Conservation (phyloP, 2,329 filamentous ascomycete genomes). For the Hymenoscyphus repandus region DNA sequence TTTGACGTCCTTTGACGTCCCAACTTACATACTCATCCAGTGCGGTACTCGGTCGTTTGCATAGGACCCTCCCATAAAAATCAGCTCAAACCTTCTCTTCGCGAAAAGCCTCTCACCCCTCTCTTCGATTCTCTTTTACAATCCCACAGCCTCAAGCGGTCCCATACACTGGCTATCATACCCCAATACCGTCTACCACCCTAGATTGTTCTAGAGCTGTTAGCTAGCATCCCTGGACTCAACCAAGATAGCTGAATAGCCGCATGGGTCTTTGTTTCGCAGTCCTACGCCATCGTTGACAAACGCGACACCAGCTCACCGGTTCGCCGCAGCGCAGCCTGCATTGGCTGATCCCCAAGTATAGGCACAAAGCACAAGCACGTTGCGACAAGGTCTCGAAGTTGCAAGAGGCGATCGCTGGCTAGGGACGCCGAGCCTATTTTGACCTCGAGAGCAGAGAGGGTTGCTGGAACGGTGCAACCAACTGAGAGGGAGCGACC, state of each 20-base stretch:
- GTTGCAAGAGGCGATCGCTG: background rate
- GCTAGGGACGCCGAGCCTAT: conserved; percentile 17
- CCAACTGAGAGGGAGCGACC: conserved; percentile 13
- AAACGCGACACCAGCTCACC: conserved; percentile 8
- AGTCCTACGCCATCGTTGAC: conserved; percentile 8
- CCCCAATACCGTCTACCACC: background rate
- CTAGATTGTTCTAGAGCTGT: conserved; percentile 8
- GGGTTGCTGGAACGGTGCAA: conserved; percentile 11
- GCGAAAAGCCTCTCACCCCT: background rate
- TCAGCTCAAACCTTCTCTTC: conserved; percentile 23
- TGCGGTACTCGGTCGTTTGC: no score
- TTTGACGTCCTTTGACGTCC: background rate
- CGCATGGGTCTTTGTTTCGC: conserved; percentile 1
- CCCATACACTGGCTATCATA: background rate
- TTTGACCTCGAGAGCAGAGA: conserved; percentile 14
- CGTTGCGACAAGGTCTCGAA: conserved; percentile 11
- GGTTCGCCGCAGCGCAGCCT: conserved; percentile 15
- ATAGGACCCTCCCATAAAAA: conserved; percentile 11
- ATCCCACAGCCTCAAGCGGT: conserved; percentile 6
- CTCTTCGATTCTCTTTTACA: conserved; percentile 1
- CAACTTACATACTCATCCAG: background rate
- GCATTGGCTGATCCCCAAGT: conserved; percentile 2
- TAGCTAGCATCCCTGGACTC: conserved; percentile 8
- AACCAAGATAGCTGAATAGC: conserved; percentile 4
- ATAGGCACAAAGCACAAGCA: conserved; percentile 3